Base-by-base conservation (phyloP, 441 rosid species). In the Macaranga tanarius region DNA sequence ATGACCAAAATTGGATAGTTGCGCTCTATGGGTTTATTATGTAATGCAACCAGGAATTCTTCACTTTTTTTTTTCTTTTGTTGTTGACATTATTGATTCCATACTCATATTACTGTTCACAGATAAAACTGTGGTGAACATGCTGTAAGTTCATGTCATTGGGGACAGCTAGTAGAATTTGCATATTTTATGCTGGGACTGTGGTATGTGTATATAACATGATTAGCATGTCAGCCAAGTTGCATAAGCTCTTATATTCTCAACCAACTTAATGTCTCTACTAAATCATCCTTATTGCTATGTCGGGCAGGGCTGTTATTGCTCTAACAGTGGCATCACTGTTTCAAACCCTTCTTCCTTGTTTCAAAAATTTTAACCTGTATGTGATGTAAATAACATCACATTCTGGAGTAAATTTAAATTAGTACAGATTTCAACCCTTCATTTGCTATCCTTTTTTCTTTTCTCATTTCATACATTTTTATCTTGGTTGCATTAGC, bases 401-500 rank as follows among this genome's bases (percentile, higher is more conserved):
- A 12, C 31, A 17, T 25, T 31, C 3, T 31, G 38, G 38, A 31
- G 7, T 56, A 7, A 42, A 6, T 42, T 7, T 42, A 42, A 42
- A 42, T 42, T 6, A 42, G 42, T 42, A 0, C 11, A 42, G 45
- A 42, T 42, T 42, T 42, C 45, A 7, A 7, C 1, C 6, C n/a
- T 71, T 54, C 50, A 60, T 62, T 44, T 26, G 61, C 47, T 23
- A 69, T 47, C 64, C 70, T 44, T 5, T 16, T 10, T 56, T 62
- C 25, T 44, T 56, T 48, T 52, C 57, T 45, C 47, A 72, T 61
- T 28, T 67, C 19, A 2, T 31, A 70, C 60, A 50, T 65, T 50
- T 50, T 62, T 73, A 26, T 75, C 31, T 76, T 82, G 69, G 47
- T 68, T 78, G 69, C 70, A 77, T 73, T 75, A 77, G 74, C 87